Evolutionary conservation across 805 yeast species (phyloP), one percentile per base, ranked within the genome.

Genomic region (Candida fluviatilis): DNA sequence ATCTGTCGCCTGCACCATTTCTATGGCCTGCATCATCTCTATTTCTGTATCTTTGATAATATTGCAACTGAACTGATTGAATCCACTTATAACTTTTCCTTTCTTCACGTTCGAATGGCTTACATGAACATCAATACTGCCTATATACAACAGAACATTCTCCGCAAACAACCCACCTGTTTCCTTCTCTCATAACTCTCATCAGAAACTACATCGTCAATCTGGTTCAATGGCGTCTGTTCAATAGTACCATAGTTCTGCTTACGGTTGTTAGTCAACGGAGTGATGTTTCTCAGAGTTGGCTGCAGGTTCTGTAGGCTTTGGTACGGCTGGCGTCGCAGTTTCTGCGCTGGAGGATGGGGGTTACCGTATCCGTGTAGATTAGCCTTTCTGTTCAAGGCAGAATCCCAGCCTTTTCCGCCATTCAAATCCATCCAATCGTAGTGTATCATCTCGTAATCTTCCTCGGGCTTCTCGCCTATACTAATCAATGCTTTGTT

Each of bases 401-500:
- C 70, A 21, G 86, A 76, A 64, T 93, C 98, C 96, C 96, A 91
- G 38, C 98, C 98, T 60, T 82, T 81, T 43, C 98, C 98, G 40
- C 85, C 87, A 59, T 93, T 93, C 50, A 93, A 72, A 53, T 84
- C 85, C 96, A 89, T 87, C 99, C 99, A 93, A 69, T 93, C 99
- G 63, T 89, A 93, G 54, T 86, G 90, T 33, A 86, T 95, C 17
- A 23, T 12, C 18, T 33, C 35, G 14, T 23, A 33, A 63, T 93
- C 97, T 30, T 42, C 52, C 36, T 80, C 84, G 4, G 35, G 35
- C 26, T 61, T 61, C 44, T 81, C 86, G 35, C 81, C 84, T 37
- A 82, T 71, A 24, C 83, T 80, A 36, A 79, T 80, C 45, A 93
- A 66, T 0, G 89, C 93, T 43, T 86, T 80, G 47, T 87, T 75